These are phyloP conservation scores for Coleophoma cylindrospora DNA, from an alignment of 2,329 filamentous ascomycete genomes.

Conservation along the genomic window DNA sequence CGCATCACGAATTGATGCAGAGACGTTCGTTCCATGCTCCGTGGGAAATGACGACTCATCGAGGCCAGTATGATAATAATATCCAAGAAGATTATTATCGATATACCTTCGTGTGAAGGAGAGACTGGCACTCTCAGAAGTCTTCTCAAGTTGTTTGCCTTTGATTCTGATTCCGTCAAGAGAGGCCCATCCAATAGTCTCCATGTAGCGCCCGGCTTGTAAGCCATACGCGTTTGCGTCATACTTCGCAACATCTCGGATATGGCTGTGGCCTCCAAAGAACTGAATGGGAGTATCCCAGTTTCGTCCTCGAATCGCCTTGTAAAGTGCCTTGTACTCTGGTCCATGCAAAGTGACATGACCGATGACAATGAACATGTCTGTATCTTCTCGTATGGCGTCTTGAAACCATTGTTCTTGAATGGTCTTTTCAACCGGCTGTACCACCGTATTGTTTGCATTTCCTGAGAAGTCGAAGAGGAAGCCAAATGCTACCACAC, in stretches of 20 bases:
- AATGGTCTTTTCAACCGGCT: slow-evolving; percentile 73
- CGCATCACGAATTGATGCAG: slow-evolving; percentile 62
- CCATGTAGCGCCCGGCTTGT: slow-evolving; percentile 87
- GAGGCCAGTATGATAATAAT: slow-evolving; percentile 74
- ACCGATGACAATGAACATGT: slow-evolving; percentile 81
- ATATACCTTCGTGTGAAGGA: slow-evolving; percentile 79
- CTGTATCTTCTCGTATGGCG: slow-evolving; percentile 77
- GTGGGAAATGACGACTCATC: slow-evolving; percentile 73
- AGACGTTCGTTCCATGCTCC: slow-evolving; percentile 66
- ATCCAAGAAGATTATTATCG: slow-evolving; percentile 85
- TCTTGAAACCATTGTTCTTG: slow-evolving; percentile 85
- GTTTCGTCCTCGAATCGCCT: slow-evolving; percentile 69
- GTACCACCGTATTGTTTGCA: slow-evolving; percentile 84
- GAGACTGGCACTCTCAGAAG: slow-evolving; percentile 32
- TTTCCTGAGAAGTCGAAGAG: slow-evolving; percentile 91
- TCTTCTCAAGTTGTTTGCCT: slow-evolving; percentile 21
- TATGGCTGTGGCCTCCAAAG: slow-evolving; percentile 87
- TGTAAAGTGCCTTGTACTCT: slow-evolving; percentile 75
- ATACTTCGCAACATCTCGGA: slow-evolving; percentile 77
- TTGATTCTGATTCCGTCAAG: slow-evolving; percentile 55
- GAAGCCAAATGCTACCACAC: slow-evolving; percentile 87
- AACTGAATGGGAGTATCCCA: slow-evolving; percentile 85
- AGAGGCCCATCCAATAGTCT: slow-evolving; percentile 92
- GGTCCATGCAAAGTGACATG: slow-evolving; percentile 79
- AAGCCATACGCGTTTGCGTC: slow-evolving; percentile 75